Conservation (phyloP, 2,329 filamentous ascomycete species). For the Pseudogymnoascus sp. region DNA sequence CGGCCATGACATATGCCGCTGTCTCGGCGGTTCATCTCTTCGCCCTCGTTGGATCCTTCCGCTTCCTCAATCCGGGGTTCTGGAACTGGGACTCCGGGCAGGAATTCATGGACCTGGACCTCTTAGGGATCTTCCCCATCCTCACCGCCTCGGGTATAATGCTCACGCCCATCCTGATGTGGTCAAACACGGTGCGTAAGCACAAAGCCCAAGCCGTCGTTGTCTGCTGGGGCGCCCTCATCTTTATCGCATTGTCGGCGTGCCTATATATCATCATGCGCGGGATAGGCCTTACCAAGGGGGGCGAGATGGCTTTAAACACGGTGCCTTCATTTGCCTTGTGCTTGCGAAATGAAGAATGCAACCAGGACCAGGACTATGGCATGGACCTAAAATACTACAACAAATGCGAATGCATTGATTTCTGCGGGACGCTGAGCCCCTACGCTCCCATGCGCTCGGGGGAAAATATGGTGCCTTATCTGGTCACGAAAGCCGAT, state of each 20-base stretch:
- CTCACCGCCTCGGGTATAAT: slow-evolving; percentile 13
- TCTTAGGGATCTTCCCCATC: slow-evolving; percentile 12
- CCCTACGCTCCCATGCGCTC: slow-evolving; percentile 10
- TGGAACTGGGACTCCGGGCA: background rate
- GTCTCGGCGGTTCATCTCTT: slow-evolving; percentile 11
- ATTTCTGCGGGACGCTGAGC: slow-evolving; percentile 12
- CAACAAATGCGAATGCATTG: background rate
- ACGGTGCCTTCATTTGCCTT: background rate
- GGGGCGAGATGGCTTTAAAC: slow-evolving; percentile 10
- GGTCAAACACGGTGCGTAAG: slow-evolving; percentile 12
- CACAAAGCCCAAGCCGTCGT: slow-evolving; percentile 11
- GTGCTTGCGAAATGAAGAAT: background rate
- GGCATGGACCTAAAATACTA: background rate
- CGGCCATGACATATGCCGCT: slow-evolving; percentile 11
- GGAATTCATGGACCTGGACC: slow-evolving; percentile 2
- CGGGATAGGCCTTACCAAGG: background rate
- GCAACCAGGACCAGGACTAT: background rate
- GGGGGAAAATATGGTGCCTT: slow-evolving; percentile 11
- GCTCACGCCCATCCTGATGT: slow-evolving; percentile 13
- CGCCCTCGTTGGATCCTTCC: background rate
- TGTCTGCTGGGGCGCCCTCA: slow-evolving; percentile 12
- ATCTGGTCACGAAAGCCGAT: background rate
- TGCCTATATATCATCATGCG: slow-evolving; percentile 11
- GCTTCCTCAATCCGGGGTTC: background rate
- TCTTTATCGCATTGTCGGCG: background rate